Conservation (phyloP, 2,329 filamentous ascomycete species). For the Ceratocystis papillata region DNA sequence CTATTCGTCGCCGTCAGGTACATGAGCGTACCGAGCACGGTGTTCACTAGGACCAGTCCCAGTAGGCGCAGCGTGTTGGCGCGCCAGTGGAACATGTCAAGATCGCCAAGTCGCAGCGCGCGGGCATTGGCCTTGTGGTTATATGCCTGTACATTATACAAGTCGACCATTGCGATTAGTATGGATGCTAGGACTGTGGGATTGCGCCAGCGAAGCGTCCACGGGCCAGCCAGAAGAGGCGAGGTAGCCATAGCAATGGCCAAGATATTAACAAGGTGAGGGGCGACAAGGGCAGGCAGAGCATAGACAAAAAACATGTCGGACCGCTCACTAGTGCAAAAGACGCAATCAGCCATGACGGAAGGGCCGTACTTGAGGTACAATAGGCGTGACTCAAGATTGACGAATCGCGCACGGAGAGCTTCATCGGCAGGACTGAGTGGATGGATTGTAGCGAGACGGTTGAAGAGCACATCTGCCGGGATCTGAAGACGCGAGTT, state of each 20-base stretch:
- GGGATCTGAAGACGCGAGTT: constrained; percentile 74
- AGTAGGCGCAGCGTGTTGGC: constrained; percentile 52
- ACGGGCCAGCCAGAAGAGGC: constrained; percentile 49
- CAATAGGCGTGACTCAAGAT: constrained; percentile 60
- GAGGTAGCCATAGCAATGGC: constrained; percentile 65
- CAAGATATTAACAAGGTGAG: constrained; percentile 71
- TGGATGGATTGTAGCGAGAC: constrained; percentile 51
- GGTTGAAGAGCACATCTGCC: constrained; percentile 72
- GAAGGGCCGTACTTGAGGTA: constrained; percentile 76
- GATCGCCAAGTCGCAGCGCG: constrained; percentile 49
- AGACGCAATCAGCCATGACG: constrained; percentile 64
- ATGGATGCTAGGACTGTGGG: constrained; percentile 55
- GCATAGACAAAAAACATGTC: constrained; percentile 70
- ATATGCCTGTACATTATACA: constrained; percentile 55
- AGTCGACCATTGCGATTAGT: constrained; percentile 50
- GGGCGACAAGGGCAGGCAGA: constrained; percentile 57
- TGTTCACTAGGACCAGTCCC: constrained; percentile 55
- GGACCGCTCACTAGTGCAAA: constrained; percentile 63
- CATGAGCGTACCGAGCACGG: constrained; percentile 50
- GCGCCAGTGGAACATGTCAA: constrained; percentile 64
- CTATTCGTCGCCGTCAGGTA: constrained; percentile 73
- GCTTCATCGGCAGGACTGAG: constrained; percentile 51
- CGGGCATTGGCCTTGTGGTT: constrained; percentile 53
- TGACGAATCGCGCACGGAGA: constrained; percentile 58
- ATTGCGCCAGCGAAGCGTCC: constrained; percentile 58